phyloP scores from a whole-genome alignment of 371 early-diverging fungal species.

The Nematocida ironsii region DNA sequence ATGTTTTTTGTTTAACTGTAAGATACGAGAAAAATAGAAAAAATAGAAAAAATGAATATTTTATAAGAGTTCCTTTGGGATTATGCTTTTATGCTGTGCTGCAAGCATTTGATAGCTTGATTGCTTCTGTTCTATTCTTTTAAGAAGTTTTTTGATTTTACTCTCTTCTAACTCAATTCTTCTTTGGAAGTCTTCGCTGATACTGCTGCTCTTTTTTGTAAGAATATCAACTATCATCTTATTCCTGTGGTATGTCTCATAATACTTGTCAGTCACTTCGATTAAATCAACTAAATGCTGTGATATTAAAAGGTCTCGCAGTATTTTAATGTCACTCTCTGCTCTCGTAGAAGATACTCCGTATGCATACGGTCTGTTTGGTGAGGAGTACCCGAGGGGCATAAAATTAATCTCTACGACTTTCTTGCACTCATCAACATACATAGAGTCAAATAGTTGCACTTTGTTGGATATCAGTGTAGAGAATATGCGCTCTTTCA shows the following conservation, averaged over 20 bases:
- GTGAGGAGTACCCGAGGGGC: constrained; percentile 32
- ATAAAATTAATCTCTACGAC: constrained; percentile 51
- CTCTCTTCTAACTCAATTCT: constrained; percentile 36
- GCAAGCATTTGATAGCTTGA: constrained; percentile 43
- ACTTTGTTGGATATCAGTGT: constrained; percentile 45
- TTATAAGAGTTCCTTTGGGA: constrained; percentile 23
- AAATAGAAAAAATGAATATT: no score
- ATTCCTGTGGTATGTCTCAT: constrained; percentile 48
- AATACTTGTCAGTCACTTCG: constrained; percentile 64
- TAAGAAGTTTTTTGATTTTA: constrained; percentile 19
- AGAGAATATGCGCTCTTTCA: constrained; percentile 47
- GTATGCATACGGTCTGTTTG: constrained; percentile 59
- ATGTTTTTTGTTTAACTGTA: no score
- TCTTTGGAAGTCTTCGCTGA: constrained; percentile 55
- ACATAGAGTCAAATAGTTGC: constrained; percentile 52
- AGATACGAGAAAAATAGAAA: no score
- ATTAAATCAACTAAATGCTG: constrained; percentile 59
- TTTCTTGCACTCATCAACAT: constrained; percentile 44
- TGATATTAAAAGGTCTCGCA: constrained; percentile 60
- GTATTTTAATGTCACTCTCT: constrained; percentile 37
- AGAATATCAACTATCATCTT: constrained; percentile 49
- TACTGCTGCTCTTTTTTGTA: constrained; percentile 6
- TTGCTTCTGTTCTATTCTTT: constrained; percentile 40
- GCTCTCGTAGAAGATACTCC: constrained; percentile 22
- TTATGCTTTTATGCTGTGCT: constrained; percentile 17